A percentile compares a stretch with the other conserved stretches of the same genome.
These are phyloP conservation scores for Cicer arietinum DNA, from an alignment of 306 rosid species.

Conservation along the genomic window DNA sequence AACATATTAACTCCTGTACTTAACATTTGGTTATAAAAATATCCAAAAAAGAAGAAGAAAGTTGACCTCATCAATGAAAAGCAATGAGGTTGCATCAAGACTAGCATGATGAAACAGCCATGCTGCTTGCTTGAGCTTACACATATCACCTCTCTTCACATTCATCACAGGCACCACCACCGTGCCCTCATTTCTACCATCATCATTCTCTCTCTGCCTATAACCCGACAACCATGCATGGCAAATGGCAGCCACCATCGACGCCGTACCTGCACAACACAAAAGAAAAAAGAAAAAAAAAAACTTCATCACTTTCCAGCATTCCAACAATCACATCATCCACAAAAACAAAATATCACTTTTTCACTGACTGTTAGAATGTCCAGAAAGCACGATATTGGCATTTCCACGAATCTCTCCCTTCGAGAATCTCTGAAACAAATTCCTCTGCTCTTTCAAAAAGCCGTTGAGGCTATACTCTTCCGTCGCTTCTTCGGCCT, in stretches of 20 bases:
- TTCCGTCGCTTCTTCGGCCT: constrained; percentile 32
- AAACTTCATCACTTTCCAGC: neutral
- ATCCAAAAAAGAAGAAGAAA: neutral
- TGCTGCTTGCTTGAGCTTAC: constrained; percentile 78
- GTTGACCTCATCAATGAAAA: constrained; percentile 76
- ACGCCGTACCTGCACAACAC: constrained; percentile 67
- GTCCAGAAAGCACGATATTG: constrained; percentile 65
- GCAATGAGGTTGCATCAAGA: constrained; percentile 69
- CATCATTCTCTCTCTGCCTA: constrained; percentile 51
- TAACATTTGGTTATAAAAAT: neutral
- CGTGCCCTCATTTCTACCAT: constrained; percentile 38
- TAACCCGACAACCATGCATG: constrained; percentile 75
- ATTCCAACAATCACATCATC: constrained; percentile 1
- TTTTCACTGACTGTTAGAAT: constrained; percentile 68
- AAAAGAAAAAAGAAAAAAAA: neutral
- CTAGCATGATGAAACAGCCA: constrained; percentile 87
- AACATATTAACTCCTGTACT: neutral
- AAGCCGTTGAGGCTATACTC: constrained; percentile 61
- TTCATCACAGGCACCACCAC: constrained; percentile 84
- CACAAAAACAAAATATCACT: neutral
- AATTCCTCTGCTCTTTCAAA: constrained; percentile 60
- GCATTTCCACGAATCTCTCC: constrained; percentile 52
- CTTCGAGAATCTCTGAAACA: constrained; percentile 47
- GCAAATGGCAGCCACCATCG: constrained; percentile 88
- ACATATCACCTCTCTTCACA: constrained; percentile 67